phyloP scores from a whole-genome alignment of 495 filamentous ascomycete genomes.

The Penicillium cinerascens region DNA sequence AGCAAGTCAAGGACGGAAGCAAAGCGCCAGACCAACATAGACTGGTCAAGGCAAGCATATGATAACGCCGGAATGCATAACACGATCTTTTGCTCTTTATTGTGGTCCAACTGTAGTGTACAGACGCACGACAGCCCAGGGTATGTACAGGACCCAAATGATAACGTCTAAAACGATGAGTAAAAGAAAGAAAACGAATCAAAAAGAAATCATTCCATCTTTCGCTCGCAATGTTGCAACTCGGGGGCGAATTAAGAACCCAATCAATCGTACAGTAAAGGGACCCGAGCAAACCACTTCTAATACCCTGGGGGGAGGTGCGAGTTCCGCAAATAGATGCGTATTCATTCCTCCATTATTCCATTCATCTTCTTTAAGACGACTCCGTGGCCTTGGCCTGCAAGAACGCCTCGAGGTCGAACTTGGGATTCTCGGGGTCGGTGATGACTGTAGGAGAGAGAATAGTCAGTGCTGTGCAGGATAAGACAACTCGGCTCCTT shows the following conservation, averaged over 20 bases:
- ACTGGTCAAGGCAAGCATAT: slow-evolving; percentile 4
- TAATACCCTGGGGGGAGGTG: slow-evolving; percentile 40
- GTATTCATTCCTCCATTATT: slow-evolving; percentile 34
- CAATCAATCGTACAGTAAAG: slow-evolving; percentile 51
- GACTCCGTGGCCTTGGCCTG: slow-evolving; percentile 57
- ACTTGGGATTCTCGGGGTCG: slow-evolving; percentile 78
- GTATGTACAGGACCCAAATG: slow-evolving; percentile 49
- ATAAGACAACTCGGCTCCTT: slow-evolving; percentile 1
- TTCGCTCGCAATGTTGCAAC: slow-evolving; percentile 49
- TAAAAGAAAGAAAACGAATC: slow-evolving; percentile 27
- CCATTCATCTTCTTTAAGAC: slow-evolving; percentile 39
- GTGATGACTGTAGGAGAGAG: slow-evolving; percentile 60
- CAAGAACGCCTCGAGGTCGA: slow-evolving; percentile 85
- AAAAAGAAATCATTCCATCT: slow-evolving; percentile 42
- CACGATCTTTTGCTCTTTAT: slow-evolving; percentile 45
- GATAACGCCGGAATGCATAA: slow-evolving; percentile 36
- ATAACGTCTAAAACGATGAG: slow-evolving; percentile 42
- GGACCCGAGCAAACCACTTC: slow-evolving; percentile 37
- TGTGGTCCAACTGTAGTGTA: slow-evolving; percentile 47
- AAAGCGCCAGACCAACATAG: slow-evolving; percentile 2
- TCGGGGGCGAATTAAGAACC: slow-evolving; percentile 42
- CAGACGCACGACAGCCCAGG: slow-evolving; percentile 45
- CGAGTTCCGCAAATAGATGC: slow-evolving; percentile 34
- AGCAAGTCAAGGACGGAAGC: slow-evolving; percentile 2
- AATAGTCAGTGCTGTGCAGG: slow-evolving; percentile 20